A percentile compares a stretch with the other conserved stretches of the same genome.
phyloP scores from a whole-genome alignment of 371 early-diverging fungal species.

The Haplosporangium sp. region DNA sequence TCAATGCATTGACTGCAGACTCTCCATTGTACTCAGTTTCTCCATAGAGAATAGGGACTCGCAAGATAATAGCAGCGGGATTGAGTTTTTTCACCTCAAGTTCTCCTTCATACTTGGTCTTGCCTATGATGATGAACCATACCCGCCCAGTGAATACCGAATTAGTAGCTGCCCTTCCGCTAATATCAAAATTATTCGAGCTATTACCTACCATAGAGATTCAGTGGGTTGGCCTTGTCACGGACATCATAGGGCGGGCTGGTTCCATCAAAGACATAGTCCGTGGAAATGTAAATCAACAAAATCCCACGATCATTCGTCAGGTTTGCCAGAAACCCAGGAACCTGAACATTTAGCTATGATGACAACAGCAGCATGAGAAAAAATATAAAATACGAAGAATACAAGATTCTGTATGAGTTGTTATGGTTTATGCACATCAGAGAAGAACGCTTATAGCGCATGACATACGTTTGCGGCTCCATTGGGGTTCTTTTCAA shows the following conservation, averaged over 20 bases:
- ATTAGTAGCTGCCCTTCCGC: too few species aligned
- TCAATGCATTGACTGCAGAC: conserved; percentile 80
- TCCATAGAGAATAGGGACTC: conserved; percentile 89
- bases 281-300: conserved; percentile 89
- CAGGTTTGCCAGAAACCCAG: conserved; percentile 66
- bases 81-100: conserved; percentile 66
- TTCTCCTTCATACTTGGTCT: conserved; percentile 82
- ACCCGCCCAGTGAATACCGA: background rate
- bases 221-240: conserved; percentile 80
- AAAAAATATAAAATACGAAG: background rate
- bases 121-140: conserved; percentile 53
- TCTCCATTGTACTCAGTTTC: conserved; percentile 73
- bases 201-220: conserved; percentile 72
- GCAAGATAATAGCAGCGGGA: conserved; percentile 72
- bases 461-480: conserved; percentile 61
- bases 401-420: background rate
- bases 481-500: conserved; percentile 71
- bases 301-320: conserved; percentile 62
- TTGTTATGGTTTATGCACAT: background rate
- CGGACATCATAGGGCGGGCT: conserved; percentile 80
- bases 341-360: conserved; percentile 75
- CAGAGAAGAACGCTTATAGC: background rate
- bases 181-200: background rate
- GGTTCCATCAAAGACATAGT: conserved; percentile 93
- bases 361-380: background rate